Evolutionary conservation across 1,284 basidiomycete species (phyloP), one percentile per base, ranked within the genome.

Genomic region (Sanghuangporus sanghuang): DNA sequence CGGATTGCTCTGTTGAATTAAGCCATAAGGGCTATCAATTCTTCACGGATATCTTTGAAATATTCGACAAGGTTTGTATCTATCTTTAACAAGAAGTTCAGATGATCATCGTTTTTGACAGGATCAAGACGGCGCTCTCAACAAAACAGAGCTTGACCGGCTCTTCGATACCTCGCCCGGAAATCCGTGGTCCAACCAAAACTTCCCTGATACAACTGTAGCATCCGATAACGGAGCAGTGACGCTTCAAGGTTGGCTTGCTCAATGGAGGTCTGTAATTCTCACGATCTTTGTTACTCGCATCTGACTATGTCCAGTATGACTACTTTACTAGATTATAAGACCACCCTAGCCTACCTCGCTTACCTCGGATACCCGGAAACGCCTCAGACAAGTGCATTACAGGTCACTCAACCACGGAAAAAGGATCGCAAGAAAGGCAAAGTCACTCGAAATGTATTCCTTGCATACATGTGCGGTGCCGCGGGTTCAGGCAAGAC

Each of bases 401-500:
- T 97, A 44, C 85, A 92, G 68, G 79, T 95, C 46, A 94, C 93
- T 4, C 81, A 90, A 63, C 86, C 93, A 2, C 85, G 93, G 38
- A 93, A 93, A 71, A 82, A 88, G 57, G 95, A 97, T 73, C 85
- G 95, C 59, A 85, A 90, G 68, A 95, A 92, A 72, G 91, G 91
- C 65, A 94, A 92, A 74, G 90, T 92, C 27, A 87, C 89, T 11
- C 80, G 95, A 55, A 95, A 95, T 69, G 94, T 96, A 52, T 96
- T 96, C 76, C 75, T 96, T 58, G 93, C 92, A 69, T 97, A 96
- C 73, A 89, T 98, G 11, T 92, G 96, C 63, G 97, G 96, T 16
- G 96, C 96, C 0, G 94, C 95, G 0, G 97, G 97, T 2, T 95
- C 92, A 14, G 96, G 96, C 52, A 99, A 98, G 80, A 96, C 96